Conservation (phyloP, 768 basidiomycete species). For the Mrakia blollopis region DNA sequence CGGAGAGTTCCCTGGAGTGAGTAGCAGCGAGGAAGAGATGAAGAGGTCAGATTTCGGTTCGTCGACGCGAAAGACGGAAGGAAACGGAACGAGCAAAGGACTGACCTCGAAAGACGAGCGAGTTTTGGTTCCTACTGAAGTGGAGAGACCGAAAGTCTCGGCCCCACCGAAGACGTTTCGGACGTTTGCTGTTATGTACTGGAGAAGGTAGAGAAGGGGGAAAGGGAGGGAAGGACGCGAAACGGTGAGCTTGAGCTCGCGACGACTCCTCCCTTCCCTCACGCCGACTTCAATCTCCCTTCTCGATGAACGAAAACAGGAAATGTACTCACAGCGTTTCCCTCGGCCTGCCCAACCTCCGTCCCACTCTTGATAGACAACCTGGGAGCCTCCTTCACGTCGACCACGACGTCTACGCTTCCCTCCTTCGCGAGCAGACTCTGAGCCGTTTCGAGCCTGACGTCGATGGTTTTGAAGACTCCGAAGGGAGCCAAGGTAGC, state of each 20-base stretch:
- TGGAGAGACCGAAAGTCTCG: slow-evolving; percentile 75
- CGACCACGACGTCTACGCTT: slow-evolving; percentile 76
- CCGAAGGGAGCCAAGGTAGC: slow-evolving; percentile 66
- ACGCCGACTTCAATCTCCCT: neutral
- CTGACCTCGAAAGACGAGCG: slow-evolving; percentile 72
- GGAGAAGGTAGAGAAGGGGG: slow-evolving; percentile 4
- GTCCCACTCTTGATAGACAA: slow-evolving; percentile 76
- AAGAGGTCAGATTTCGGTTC: neutral
- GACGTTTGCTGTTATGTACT: slow-evolving; percentile 75
- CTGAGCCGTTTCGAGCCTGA: slow-evolving; percentile 57
- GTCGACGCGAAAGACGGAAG: neutral
- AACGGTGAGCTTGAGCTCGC: no score
- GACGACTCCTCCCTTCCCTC: neutral
- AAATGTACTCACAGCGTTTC: slow-evolving; percentile 70
- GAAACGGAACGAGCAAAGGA: neutral
- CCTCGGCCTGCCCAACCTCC: slow-evolving; percentile 89
- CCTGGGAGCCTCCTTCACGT: slow-evolving; percentile 67
- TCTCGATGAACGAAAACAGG: slow-evolving; percentile 32
- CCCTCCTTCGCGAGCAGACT: slow-evolving; percentile 54
- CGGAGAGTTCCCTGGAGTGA: slow-evolving; percentile 43
- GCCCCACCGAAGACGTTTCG: slow-evolving; percentile 88
- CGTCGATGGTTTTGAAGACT: slow-evolving; percentile 65
- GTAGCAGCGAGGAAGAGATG: neutral
- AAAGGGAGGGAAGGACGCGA: neutral
- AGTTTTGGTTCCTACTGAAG: slow-evolving; percentile 82